These are phyloP conservation scores for Neurospora cerealis DNA, from an alignment of 495 filamentous ascomycete species.

Conservation along the genomic window DNA sequence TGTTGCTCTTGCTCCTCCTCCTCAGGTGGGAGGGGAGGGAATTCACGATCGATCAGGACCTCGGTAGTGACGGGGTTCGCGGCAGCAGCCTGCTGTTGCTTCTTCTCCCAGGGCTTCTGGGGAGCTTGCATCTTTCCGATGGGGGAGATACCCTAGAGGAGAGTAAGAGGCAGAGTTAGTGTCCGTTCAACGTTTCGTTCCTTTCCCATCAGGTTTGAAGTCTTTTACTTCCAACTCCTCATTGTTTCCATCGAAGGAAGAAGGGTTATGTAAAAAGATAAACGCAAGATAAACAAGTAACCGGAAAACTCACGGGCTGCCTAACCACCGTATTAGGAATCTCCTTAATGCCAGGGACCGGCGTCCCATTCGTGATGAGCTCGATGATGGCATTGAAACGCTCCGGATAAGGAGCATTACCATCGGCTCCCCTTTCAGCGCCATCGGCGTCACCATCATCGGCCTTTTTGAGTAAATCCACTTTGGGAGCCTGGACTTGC, in stretches of 20 bases:
- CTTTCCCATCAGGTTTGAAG: not conserved
- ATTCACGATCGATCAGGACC: constrained; percentile 13
- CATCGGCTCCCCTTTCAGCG: constrained; percentile 20
- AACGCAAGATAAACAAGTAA: not conserved
- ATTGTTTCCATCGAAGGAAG: not conserved
- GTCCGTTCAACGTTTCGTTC: not conserved
- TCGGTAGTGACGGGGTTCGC: not conserved
- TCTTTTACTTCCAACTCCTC: not conserved
- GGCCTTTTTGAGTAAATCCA: constrained; percentile 28
- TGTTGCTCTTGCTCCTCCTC: not conserved
- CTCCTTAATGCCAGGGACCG: constrained; percentile 80
- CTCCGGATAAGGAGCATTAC: constrained; percentile 59
- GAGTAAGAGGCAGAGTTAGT: not conserved
- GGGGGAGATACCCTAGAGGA: constrained; percentile 18
- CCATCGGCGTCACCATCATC: constrained; percentile 9
- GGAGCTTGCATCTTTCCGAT: constrained; percentile 25
- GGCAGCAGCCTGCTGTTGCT: not conserved
- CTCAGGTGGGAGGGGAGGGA: constrained; percentile 12
- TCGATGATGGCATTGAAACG: constrained; percentile 85
- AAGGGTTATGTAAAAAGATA: not conserved
- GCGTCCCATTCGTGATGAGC: constrained; percentile 72
- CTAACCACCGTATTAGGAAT: constrained; percentile 75
- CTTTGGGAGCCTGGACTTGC: constrained; percentile 33
- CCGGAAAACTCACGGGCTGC: constrained; percentile 29
- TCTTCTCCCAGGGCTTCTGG: constrained; percentile 29